Percentiles rank a stretch among this genome's conserved stretches.
phyloP scores from a whole-genome alignment of 73 alveolate species.

The Paramecium sonneborni region DNA sequence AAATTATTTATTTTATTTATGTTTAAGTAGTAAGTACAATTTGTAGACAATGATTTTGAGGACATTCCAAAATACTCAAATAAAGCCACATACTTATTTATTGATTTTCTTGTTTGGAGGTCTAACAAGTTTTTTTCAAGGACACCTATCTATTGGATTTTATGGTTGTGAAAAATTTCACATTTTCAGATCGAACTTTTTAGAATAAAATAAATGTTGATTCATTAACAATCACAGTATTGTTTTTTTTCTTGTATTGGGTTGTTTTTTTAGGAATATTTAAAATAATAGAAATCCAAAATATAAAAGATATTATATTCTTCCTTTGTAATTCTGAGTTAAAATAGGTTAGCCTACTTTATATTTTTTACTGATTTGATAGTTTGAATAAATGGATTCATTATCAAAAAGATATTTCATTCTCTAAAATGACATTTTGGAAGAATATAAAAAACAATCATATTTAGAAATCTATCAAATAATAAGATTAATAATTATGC shows the following conservation, averaged over 20 bases:
- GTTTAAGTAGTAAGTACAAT: background rate
- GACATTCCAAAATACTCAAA: conserved; percentile 72
- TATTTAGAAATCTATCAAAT: background rate
- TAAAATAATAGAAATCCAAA: conserved; percentile 90
- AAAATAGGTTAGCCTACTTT: conserved; percentile 74
- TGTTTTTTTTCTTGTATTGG: conserved; percentile 70
- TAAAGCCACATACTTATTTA: conserved; percentile 56
- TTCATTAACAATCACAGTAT: background rate
- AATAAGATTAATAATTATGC: background rate
- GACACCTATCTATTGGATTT: conserved; percentile 94
- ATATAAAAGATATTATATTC: conserved; percentile 89
- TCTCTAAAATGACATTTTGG: conserved; percentile 90
- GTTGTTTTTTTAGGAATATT: conserved; percentile 84
- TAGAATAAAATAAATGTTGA: conserved; percentile 71
- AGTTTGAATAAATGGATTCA: conserved; percentile 76
- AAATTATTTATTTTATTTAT: background rate
- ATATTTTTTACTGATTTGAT: conserved; percentile 78
- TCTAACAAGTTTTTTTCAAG: conserved; percentile 84
- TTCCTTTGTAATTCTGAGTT: conserved; percentile 81
- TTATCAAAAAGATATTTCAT: conserved; percentile 83
- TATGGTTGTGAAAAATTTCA: conserved; percentile 92
- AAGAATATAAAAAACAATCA: conserved; percentile 72
- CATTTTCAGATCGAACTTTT: conserved; percentile 90
- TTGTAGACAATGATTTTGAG: conserved; percentile 64
- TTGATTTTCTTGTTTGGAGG: conserved; percentile 81